Conservation (phyloP, 176 grass and related monocot species). For the Paspalum vaginatum region DNA sequence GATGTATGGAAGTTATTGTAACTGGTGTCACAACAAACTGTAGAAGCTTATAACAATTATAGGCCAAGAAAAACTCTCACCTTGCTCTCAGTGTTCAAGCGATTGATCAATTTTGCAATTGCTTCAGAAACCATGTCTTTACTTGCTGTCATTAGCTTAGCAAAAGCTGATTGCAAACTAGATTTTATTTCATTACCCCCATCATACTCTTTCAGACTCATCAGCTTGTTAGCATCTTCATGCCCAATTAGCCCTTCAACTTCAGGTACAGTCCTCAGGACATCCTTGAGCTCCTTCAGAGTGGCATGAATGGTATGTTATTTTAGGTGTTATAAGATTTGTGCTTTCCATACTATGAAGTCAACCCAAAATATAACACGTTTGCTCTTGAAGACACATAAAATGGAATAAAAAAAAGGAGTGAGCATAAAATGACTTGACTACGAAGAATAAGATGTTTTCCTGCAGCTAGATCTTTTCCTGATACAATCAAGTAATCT, state of each 20-base stretch:
- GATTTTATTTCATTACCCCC: slow-evolving; percentile 47
- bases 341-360: not conserved
- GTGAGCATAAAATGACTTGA: not conserved
- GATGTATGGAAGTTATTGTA: slow-evolving; percentile 4
- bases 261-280: slow-evolving; percentile 77
- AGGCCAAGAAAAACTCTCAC: slow-evolving; percentile 37
- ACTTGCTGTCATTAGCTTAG: slow-evolving; percentile 74
- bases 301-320: slow-evolving; percentile 26
- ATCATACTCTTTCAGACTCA: slow-evolving; percentile 47
- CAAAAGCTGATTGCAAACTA: slow-evolving; percentile 61
- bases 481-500: not conserved
- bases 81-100: slow-evolving; percentile 72
- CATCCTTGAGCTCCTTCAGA: slow-evolving; percentile 75
- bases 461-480: not conserved
- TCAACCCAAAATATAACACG: not conserved
- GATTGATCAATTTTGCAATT: slow-evolving; percentile 59
- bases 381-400: not conserved
- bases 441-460: not conserved
- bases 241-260: slow-evolving; percentile 56
- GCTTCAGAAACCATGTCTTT: slow-evolving; percentile 64
- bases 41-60: not conserved
- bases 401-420: not conserved
- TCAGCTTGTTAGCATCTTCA: slow-evolving; percentile 57
- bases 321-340: slow-evolving; percentile 4
- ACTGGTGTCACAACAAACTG: slow-evolving; percentile 14